Percentiles rank a stretch among this genome's conserved stretches.
These are phyloP conservation scores for Lineolata rhizophorae DNA, from an alignment of 495 filamentous ascomycete genomes.

Conservation along the genomic window DNA sequence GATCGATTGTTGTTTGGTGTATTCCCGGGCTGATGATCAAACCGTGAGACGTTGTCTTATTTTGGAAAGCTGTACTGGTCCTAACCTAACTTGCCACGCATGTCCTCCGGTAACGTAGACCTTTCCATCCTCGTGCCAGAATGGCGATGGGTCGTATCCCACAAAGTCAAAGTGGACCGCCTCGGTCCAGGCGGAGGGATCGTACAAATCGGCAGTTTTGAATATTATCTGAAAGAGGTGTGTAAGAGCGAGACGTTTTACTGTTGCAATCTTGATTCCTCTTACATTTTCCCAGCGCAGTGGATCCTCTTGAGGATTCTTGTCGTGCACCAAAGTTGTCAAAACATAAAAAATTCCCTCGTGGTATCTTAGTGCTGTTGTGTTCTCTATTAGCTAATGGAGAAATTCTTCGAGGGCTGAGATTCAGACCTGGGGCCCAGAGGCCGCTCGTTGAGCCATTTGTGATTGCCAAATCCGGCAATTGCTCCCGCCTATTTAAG, in stretches of 20 bases:
- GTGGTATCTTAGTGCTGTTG: conserved; percentile 9
- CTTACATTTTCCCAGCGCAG: conserved; percentile 8
- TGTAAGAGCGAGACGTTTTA: not conserved
- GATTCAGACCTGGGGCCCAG: conserved; percentile 13
- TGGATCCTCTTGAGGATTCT: conserved; percentile 3
- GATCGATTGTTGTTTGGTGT: conserved; percentile 21
- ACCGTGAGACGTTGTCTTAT: conserved; percentile 1
- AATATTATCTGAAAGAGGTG: conserved; percentile 7
- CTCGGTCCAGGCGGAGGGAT: conserved; percentile 16
- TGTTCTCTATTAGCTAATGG: too few species aligned
- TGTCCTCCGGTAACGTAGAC: conserved; percentile 21
- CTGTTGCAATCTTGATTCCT: not conserved
- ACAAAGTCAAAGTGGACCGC: conserved; percentile 16
- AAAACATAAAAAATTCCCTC: conserved; percentile 14
- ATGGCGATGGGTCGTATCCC: conserved; percentile 22
- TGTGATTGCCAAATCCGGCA: conserved; percentile 6
- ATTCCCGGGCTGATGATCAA: conserved; percentile 22
- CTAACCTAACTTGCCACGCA: conserved; percentile 7
- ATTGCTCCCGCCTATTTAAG: conserved; percentile 8
- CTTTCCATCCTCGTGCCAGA: conserved; percentile 29
- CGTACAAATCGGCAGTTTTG: conserved; percentile 7
- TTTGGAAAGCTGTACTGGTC: conserved; percentile 1
- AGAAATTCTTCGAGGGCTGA: too few species aligned
- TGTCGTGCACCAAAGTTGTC: conserved; percentile 11
- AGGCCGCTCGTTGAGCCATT: conserved; percentile 12